Evolutionary conservation across 768 basidiomycete genomes (phyloP).

Genomic region (Suillus clintonianus): DNA sequence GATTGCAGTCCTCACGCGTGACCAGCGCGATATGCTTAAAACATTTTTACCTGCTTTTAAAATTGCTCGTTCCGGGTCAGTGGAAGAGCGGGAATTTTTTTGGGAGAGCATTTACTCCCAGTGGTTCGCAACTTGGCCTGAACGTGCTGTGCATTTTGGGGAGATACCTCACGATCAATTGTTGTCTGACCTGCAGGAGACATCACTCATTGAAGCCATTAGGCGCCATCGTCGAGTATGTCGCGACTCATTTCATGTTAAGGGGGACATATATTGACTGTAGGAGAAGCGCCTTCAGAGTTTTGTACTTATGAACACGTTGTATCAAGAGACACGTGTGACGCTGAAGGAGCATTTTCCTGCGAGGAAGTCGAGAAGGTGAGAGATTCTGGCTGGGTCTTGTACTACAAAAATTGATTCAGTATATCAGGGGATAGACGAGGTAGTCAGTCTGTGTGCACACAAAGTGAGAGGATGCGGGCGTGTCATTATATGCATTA

Average conservation of each 20-base stretch:
- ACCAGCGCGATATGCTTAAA: not conserved
- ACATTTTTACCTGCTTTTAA: not conserved
- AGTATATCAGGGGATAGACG: too few species aligned
- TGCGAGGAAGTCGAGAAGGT: too few species aligned
- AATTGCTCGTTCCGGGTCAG: not conserved
- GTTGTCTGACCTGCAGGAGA: not conserved
- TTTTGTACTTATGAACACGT: too few species aligned
- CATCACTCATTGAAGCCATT: not conserved
- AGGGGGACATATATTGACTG: too few species aligned
- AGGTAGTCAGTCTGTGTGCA: too few species aligned
- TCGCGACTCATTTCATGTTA: not conserved
- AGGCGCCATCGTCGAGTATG: not conserved
- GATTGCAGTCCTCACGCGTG: not conserved
- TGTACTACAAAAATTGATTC: too few species aligned
- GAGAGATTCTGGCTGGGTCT: too few species aligned
- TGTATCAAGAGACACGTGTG: too few species aligned
- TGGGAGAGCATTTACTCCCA: not conserved
- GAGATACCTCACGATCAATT: not conserved
- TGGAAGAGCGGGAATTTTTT: not conserved
- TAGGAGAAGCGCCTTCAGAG: too few species aligned
- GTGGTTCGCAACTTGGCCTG: not conserved
- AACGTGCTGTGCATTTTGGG: not conserved
- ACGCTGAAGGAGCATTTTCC: too few species aligned
- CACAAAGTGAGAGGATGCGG: too few species aligned
- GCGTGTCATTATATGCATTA: too few species aligned